Evolutionary conservation across 1,139 yeast species (phyloP), one percentile per base, ranked within the genome.

Genomic region (Candida sp.): DNA sequence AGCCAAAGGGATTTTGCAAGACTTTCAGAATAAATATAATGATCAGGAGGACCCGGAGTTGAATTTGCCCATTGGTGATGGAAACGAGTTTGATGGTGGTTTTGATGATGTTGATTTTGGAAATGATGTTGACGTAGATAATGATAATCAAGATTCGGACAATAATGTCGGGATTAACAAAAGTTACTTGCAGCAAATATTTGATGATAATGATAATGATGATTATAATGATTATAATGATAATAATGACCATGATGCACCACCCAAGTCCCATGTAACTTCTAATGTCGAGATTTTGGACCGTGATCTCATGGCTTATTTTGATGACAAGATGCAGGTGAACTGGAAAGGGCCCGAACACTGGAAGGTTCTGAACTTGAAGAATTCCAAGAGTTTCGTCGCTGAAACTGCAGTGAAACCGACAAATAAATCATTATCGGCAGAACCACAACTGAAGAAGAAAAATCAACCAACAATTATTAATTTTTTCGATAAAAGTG

Each of bases 321-420:
- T 88, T 60, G 95, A 88, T 57, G 82, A 80, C 48, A 75, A 79
- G 15, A 66, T 87, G 65, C 81, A 75, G 49, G 74, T 78, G 38
- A 84, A 81, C 58, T 89, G 96, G 96, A 78, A 95, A 36, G 97
- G 97, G 6, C 93, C 97, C 5, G 95, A 88, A 49, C 95, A 89
- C 63, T 93, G 98, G 98, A 87, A 86, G 63, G 87, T 91, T 8
- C 69, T 78, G 36, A 79, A 81, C 23, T 69, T 86, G 45, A 84
- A 57, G 47, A 58, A 54, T 40, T 48, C 62, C 5, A 58, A 53
- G 38, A 53, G 52, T 25, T 44, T 56, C 9, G 57, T 43, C n/a
- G 55, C 50, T n/a, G 41, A 49, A 40, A 49, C 3, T 45, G 42
- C 5, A 49, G 44, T 3, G 50, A 45, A n/a, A 46, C 52, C 4